Base-by-base conservation (phyloP, 108 stramenopile species). In the Seminavis robusta region DNA sequence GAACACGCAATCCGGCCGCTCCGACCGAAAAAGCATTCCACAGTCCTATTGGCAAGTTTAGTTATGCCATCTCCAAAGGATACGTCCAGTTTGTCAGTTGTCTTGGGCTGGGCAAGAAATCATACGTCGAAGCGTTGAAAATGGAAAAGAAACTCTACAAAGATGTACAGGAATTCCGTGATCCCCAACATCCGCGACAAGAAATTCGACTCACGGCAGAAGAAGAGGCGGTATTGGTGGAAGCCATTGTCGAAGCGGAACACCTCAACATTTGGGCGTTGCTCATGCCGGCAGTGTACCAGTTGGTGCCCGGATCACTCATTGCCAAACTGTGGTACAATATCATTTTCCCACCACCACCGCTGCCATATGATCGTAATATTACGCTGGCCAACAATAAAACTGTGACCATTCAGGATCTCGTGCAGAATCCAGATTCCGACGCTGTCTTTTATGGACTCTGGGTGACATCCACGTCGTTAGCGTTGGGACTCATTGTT, bases 281-380 rank as follows among this genome's bases (percentile, higher is more conserved):
- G 20, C 62, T 77, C 11, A 77, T 77, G 76, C 76, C 76, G 3
- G 59, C 76, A 9, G 67, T 77, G 0, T 77, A 77, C 50, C 76
- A 77, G 27, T 71, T 77, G 44, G 76, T 77, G 27, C 77, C 77
- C 26, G 76, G 76, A 27, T 65, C 62, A 0, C 37, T 73, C 36
- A 67, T 77, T 46, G 76, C 76, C 8, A 61, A 56, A 20, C 50
- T 69, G 30, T 77, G 76, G 76, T 77, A 65, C 61, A 59, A 44
- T 45, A 3, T 44, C 11, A 69, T 76, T 32, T 76, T 72, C 33
- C 66, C 56, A 15, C 39, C 50, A 16, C 20, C 55, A 3, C 45
- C 36, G 4, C 7, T 33, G 7, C 0, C 4, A 26, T 25, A 25
- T 4, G 43, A 56, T 8, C 10, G 43, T 44, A 17, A 44, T 8